Evolutionary conservation across 805 yeast genomes (phyloP).

Genomic region (Candida koratica): DNA sequence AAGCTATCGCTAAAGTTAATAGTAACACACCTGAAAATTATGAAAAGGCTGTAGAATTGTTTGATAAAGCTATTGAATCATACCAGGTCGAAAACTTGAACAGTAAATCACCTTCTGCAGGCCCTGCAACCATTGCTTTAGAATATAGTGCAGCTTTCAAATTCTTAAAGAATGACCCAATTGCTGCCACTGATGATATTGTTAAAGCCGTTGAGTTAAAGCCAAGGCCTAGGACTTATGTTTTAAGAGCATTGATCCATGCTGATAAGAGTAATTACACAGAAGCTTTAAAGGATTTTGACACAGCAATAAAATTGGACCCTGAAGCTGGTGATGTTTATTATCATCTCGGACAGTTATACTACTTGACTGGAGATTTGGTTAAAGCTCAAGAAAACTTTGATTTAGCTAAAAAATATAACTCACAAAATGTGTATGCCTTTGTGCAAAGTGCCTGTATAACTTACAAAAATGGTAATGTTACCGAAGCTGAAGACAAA

Average conservation of each 20-base stretch:
- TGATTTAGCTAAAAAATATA: conserved; percentile 67
- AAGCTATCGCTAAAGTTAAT: conserved; percentile 57
- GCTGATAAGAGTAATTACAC: conserved; percentile 71
- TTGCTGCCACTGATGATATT: conserved; percentile 59
- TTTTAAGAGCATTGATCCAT: conserved; percentile 74
- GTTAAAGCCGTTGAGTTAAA: conserved; percentile 58
- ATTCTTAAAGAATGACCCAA: conserved; percentile 73
- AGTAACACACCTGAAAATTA: conserved; percentile 54
- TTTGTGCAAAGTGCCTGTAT: conserved; percentile 92
- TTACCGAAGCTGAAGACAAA: conserved; percentile 55
- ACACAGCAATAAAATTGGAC: conserved; percentile 63
- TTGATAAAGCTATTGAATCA: conserved; percentile 56
- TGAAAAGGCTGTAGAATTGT: conserved; percentile 54
- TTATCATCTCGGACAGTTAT: conserved; percentile 93
- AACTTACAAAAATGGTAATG: conserved; percentile 71
- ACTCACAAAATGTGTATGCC: conserved; percentile 74
- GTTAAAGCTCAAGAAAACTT: conserved; percentile 70
- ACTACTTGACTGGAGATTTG: conserved; percentile 74
- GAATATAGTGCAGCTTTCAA: conserved; percentile 82
- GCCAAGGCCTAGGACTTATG: conserved; percentile 80
- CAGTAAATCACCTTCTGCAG: conserved; percentile 35
- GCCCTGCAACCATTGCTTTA: conserved; percentile 60
- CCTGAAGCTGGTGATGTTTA: conserved; percentile 75
- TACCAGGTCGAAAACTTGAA: conserved; percentile 34
- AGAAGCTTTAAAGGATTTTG: conserved; percentile 63